A percentile compares a stretch with the other conserved stretches of the same genome.
phyloP scores from a whole-genome alignment of 345 rosid species.

The Lepidium africanum region DNA sequence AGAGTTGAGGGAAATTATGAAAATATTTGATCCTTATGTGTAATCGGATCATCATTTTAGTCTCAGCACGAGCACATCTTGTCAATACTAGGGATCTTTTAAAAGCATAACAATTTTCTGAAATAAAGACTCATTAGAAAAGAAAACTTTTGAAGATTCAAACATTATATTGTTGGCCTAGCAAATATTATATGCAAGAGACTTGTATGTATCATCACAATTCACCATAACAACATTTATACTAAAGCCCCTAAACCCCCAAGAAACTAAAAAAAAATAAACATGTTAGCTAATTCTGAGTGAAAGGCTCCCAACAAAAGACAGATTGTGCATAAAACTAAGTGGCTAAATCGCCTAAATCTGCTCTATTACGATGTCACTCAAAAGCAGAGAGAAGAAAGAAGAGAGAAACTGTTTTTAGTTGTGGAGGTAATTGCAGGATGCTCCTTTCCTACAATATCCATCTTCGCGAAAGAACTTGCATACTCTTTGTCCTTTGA shows the following conservation, averaged over 20 bases:
- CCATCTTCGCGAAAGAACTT: constrained; percentile 45
- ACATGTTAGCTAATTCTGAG: constrained; percentile 15
- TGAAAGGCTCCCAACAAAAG: constrained; percentile 6
- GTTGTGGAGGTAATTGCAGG: constrained; percentile 61
- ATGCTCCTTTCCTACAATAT: constrained; percentile 65
- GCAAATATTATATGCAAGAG: constrained; percentile 22
- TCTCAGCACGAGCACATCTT: too few species aligned
- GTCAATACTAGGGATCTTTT: too few species aligned
- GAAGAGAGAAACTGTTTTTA: constrained; percentile 11
- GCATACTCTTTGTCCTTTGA: constrained; percentile 48
- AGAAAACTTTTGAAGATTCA: neutral
- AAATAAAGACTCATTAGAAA: neutral
- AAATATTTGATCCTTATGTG: too few species aligned
- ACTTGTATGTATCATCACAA: neutral
- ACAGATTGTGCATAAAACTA: neutral
- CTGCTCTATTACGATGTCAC: neutral
- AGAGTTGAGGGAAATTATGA: too few species aligned
- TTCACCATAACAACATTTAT: neutral
- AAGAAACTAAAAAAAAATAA: neutral
- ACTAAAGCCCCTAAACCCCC: constrained; percentile 7
- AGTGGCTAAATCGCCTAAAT: constrained; percentile 1
- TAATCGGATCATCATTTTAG: too few species aligned
- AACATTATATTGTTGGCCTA: constrained; percentile 8
- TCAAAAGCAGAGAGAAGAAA: neutral
- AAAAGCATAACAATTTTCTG: too few species aligned